These are phyloP conservation scores for Crucibulum laeve DNA, from an alignment of 768 basidiomycete genomes.

Conservation along the genomic window DNA sequence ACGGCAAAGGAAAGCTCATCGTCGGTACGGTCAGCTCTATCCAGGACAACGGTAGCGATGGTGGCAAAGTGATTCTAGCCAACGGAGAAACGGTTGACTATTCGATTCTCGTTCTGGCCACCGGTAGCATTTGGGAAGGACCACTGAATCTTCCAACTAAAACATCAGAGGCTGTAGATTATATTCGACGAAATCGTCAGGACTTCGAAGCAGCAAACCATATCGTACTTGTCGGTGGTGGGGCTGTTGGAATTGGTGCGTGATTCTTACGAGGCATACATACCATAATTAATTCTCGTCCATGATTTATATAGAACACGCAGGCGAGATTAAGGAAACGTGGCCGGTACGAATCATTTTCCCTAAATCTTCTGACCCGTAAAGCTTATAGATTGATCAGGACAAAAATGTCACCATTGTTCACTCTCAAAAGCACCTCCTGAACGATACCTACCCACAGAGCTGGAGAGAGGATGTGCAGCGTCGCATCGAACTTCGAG, in stretches of 20 bases:
- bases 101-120: conserved; percentile 52
- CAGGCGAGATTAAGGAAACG: conserved; percentile 38
- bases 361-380: conserved; percentile 6
- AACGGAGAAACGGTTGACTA: conserved; percentile 48
- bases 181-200: conserved; percentile 22
- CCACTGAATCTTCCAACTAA: conserved; percentile 39
- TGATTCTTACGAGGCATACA: conserved; percentile 6
- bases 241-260: conserved; percentile 50
- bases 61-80: conserved; percentile 41
- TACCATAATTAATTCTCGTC: not conserved
- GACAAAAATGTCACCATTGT: conserved; percentile 51
- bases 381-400: conserved; percentile 8
- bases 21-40: conserved; percentile 31
- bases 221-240: conserved; percentile 53
- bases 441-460: conserved; percentile 47
- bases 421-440: conserved; percentile 39
- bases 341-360: conserved; percentile 24
- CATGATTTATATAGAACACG: conserved; percentile 22
- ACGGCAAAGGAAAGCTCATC: conserved; percentile 34
- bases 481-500: conserved; percentile 29
- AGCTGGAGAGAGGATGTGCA: conserved; percentile 41
- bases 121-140: conserved; percentile 54
- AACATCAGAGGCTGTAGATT: conserved; percentile 18
- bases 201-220: conserved; percentile 34
- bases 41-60: conserved; percentile 23